Evolutionary conservation across 139 green algal genomes (phyloP).

Genomic region (Tetraselmis chui): DNA sequence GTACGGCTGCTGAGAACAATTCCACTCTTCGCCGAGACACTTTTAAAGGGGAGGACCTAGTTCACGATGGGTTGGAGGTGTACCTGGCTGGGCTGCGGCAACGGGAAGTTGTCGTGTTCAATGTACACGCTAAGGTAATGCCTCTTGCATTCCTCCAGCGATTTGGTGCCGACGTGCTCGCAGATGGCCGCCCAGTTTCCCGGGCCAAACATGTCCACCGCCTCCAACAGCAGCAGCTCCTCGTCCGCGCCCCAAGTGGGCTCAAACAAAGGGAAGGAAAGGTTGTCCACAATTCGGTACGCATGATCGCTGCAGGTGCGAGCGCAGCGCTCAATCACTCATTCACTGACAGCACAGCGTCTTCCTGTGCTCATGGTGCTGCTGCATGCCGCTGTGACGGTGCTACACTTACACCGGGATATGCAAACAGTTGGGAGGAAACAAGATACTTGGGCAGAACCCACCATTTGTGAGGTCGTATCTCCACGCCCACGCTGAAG

Average conservation of each 20-base stretch:
- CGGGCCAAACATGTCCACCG: slow-evolving; percentile 76
- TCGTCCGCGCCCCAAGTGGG: slow-evolving; percentile 91
- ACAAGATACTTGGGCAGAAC: slow-evolving; percentile 11
- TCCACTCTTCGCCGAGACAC: too few relatives aligned
- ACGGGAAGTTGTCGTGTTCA: slow-evolving; percentile 47
- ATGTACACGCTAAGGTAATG: slow-evolving; percentile 87
- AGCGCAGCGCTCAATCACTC: too few relatives aligned
- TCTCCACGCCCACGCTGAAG: slow-evolving; percentile 83
- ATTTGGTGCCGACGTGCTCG: slow-evolving; percentile 80
- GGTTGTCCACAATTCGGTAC: slow-evolving; percentile 84
- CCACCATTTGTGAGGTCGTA: slow-evolving; percentile 71
- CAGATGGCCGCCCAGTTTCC: slow-evolving; percentile 87
- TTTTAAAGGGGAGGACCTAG: too few relatives aligned
- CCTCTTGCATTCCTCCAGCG: slow-evolving; percentile 46
- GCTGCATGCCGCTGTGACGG: too few relatives aligned
- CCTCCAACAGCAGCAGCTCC: slow-evolving; percentile 92
- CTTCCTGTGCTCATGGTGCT: too few relatives aligned
- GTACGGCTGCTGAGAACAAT: too few relatives aligned
- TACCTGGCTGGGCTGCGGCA: slow-evolving; percentile 44
- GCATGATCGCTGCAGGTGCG: slow-evolving; percentile 62
- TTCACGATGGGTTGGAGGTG: too few relatives aligned
- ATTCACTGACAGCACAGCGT: too few relatives aligned
- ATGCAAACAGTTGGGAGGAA: slow-evolving; percentile 9
- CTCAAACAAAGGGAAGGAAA: slow-evolving; percentile 88
- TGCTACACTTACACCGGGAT: too few relatives aligned